phyloP scores from a whole-genome alignment of 805 yeast species.

The Torulaspora indica region DNA sequence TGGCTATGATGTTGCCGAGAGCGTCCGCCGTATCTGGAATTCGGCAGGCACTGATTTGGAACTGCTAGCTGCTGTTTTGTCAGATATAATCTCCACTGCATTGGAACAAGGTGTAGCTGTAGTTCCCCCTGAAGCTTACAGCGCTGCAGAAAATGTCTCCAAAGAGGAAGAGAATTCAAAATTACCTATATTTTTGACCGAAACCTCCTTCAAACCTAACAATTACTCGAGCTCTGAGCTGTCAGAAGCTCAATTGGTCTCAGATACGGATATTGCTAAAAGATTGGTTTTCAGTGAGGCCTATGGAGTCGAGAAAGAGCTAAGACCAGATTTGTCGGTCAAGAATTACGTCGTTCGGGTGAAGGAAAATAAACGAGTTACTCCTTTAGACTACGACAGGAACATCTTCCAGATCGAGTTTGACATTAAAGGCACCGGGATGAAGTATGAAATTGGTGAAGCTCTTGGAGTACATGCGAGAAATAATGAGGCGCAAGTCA shows the following conservation, averaged over 20 bases:
- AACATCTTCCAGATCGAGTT: slow-evolving; percentile 95
- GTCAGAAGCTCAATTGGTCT: slow-evolving; percentile 38
- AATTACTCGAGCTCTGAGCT: slow-evolving; percentile 44
- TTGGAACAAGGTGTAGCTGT: slow-evolving; percentile 43
- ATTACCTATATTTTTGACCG: slow-evolving; percentile 52
- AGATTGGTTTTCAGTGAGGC: slow-evolving; percentile 80
- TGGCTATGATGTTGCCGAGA: slow-evolving; percentile 50
- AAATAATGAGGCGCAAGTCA: slow-evolving; percentile 62
- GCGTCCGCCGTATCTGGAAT: slow-evolving; percentile 72
- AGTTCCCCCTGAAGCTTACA: slow-evolving; percentile 31
- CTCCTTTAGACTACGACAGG: slow-evolving; percentile 85
- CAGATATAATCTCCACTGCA: slow-evolving; percentile 57
- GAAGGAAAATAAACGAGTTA: slow-evolving; percentile 84
- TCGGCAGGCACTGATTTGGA: slow-evolving; percentile 82
- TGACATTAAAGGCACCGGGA: slow-evolving; percentile 84
- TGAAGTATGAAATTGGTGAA: slow-evolving; percentile 91
- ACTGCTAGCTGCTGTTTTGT: slow-evolving; percentile 65
- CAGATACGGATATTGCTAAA: slow-evolving; percentile 54
- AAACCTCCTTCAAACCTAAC: slow-evolving; percentile 62
- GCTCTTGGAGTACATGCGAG: slow-evolving; percentile 94
- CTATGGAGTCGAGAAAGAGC: slow-evolving; percentile 47
- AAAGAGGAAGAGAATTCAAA: slow-evolving; percentile 28
- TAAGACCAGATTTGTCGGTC: slow-evolving; percentile 89
- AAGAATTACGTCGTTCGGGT: slow-evolving; percentile 83
- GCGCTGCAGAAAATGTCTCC: slow-evolving; percentile 34